These are phyloP conservation scores for Ophiocordyceps sinensis DNA, from an alignment of 2,329 filamentous ascomycete species.

Conservation along the genomic window DNA sequence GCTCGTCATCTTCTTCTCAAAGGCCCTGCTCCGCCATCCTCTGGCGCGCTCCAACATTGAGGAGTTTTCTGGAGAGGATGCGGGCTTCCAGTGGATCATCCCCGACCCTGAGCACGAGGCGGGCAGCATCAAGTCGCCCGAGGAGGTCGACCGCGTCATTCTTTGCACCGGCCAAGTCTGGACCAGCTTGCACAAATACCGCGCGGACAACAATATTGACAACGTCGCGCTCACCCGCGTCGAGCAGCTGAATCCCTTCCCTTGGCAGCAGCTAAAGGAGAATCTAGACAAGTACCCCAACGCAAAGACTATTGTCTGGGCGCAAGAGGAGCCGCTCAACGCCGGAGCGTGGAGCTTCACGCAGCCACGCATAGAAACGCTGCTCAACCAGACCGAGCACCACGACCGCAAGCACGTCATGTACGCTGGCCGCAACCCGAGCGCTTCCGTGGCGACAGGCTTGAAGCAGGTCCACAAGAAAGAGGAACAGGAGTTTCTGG, in stretches of 20 bases:
- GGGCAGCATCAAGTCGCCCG: constrained; percentile 58
- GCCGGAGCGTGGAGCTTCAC: constrained; percentile 93
- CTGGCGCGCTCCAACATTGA: constrained; percentile 79
- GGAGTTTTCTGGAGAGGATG: constrained; percentile 70
- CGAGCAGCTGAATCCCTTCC: constrained; percentile 98
- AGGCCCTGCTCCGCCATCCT: constrained; percentile 88
- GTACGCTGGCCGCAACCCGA: constrained; percentile 90
- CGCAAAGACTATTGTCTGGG: constrained; percentile 94
- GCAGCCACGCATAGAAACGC: constrained; percentile 93
- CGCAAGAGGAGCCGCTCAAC: constrained; percentile 94
- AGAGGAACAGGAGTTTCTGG: constrained; percentile 78
- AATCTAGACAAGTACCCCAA: constrained; percentile 97
- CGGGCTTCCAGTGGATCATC: constrained; percentile 95
- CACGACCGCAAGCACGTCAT: constrained; percentile 92
- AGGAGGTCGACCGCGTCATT: constrained; percentile 87
- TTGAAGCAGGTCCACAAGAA: constrained; percentile 77
- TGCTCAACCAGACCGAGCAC: constrained; percentile 83
- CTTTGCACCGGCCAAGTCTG: constrained; percentile 94
- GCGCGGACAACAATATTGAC: constrained; percentile 71
- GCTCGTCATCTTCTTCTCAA: constrained; percentile 95
- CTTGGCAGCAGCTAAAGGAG: constrained; percentile 91
- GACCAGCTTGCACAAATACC: constrained; percentile 79
- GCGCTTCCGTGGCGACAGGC: constrained; percentile 86
- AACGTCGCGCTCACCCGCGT: constrained; percentile 89
- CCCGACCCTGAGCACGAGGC: constrained; percentile 72